These are phyloP conservation scores for Echites panduratus DNA, from an alignment of 257 asterid genomes.

Conservation along the genomic window DNA sequence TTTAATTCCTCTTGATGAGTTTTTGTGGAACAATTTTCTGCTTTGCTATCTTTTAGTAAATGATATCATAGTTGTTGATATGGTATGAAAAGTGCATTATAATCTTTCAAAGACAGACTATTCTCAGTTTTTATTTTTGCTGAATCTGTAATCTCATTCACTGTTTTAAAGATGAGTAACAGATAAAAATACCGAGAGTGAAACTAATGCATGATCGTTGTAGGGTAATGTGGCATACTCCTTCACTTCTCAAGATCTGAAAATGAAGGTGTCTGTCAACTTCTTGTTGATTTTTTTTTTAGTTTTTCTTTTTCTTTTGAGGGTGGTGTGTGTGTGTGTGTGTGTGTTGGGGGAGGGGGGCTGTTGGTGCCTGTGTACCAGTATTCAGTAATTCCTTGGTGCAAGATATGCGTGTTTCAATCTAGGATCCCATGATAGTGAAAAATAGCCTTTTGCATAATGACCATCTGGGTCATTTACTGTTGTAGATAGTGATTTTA, in stretches of 20 bases:
- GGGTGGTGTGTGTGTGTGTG: too few relatives aligned
- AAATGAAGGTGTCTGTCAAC: background rate
- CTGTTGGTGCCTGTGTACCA: too few relatives aligned
- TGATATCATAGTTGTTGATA: background rate
- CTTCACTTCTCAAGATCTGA: background rate
- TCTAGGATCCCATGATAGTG: background rate
- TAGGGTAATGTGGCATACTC: background rate
- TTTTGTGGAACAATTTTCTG: background rate
- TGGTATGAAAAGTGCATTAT: background rate
- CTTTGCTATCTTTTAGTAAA: background rate
- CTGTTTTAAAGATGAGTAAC: background rate
- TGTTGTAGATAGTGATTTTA: background rate
- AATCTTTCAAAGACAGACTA: background rate
- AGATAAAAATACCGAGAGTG: background rate
- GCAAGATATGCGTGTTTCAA: background rate
- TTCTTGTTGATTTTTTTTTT: too few relatives aligned
- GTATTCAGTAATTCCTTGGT: too few relatives aligned
- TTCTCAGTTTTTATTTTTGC: background rate
- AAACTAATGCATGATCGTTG: background rate
- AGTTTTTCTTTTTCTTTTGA: too few relatives aligned
- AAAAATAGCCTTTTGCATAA: background rate
- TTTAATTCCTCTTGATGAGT: conserved; percentile 11
- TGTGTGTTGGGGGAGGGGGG: too few relatives aligned
- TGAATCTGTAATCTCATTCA: background rate
- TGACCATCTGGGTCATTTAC: background rate